A percentile compares a stretch with the other conserved stretches of the same genome.
Evolutionary conservation across 306 rosid species (phyloP).

Genomic region (Lathyrus aphaca): DNA sequence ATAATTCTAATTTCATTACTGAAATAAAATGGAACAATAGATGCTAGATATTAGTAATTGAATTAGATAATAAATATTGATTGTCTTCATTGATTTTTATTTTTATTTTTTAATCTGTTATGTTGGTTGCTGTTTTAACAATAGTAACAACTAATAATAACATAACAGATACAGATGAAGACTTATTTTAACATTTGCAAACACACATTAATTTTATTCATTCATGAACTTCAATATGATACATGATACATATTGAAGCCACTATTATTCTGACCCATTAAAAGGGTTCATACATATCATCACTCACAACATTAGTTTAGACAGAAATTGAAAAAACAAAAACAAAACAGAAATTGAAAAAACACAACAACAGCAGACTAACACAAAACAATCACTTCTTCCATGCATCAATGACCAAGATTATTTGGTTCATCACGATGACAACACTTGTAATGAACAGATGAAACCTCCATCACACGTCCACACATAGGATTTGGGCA

Average conservation of each 20-base stretch:
- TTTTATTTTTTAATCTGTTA: too few species aligned
- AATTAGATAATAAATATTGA: too few species aligned
- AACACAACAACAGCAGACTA: background rate
- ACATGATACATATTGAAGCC: conserved; percentile 15
- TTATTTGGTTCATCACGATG: conserved; percentile 33
- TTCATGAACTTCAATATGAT: background rate
- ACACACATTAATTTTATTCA: conserved; percentile 14
- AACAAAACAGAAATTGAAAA: background rate
- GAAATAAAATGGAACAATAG: too few species aligned
- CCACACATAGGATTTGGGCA: conserved; percentile 51
- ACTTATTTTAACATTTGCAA: background rate
- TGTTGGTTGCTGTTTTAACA: too few species aligned
- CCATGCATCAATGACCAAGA: background rate
- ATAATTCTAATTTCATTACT: too few species aligned
- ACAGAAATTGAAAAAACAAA: conserved; percentile 11
- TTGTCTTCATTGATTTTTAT: too few species aligned
- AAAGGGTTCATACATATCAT: conserved; percentile 13
- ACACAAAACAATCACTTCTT: background rate
- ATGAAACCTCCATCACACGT: conserved; percentile 47
- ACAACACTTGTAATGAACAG: conserved; percentile 50
- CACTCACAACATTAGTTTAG: conserved; percentile 25
- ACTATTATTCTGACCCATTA: conserved; percentile 17
- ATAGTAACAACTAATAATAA: background rate
- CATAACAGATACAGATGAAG: background rate
- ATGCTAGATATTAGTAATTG: too few species aligned